Conservation (phyloP, 2,329 filamentous ascomycete genomes). For the Penicillium sp. region DNA sequence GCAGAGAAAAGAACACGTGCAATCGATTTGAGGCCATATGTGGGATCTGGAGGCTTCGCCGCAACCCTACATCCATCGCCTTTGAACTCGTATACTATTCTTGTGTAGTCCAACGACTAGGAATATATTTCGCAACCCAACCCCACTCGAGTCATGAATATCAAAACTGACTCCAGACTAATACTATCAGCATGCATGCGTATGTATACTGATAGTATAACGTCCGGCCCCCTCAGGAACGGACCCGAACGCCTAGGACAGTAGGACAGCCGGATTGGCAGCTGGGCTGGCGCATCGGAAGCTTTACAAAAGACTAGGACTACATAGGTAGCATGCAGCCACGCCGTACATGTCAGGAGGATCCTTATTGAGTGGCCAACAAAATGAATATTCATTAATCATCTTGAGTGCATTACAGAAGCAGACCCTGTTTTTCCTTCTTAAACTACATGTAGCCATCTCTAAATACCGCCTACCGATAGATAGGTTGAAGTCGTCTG, state of each 20-base stretch:
- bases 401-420: not conserved
- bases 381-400: not conserved
- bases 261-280: conserved; percentile 5
- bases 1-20: not conserved
- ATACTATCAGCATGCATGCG: not conserved
- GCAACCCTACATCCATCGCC: not conserved
- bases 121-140: no score
- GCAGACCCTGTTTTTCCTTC: no score
- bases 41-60: not conserved
- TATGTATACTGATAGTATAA: not conserved
- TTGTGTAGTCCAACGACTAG: no score
- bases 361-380: not conserved
- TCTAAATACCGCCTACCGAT: not conserved
- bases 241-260: conserved; percentile 1
- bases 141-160: not conserved
- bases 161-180: not conserved
- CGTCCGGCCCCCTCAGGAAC: not conserved
- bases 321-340: not conserved
- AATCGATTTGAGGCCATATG: conserved; percentile 1
- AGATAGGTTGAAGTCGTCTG: not conserved
- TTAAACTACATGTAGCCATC: not conserved
- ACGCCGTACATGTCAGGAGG: not conserved
- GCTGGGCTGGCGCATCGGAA: conserved; percentile 1
- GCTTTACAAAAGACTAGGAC: not conserved
- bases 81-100: no score